These are phyloP conservation scores for Cucurbitaria berberidis DNA, from an alignment of 2,329 filamentous ascomycete genomes.

Conservation along the genomic window DNA sequence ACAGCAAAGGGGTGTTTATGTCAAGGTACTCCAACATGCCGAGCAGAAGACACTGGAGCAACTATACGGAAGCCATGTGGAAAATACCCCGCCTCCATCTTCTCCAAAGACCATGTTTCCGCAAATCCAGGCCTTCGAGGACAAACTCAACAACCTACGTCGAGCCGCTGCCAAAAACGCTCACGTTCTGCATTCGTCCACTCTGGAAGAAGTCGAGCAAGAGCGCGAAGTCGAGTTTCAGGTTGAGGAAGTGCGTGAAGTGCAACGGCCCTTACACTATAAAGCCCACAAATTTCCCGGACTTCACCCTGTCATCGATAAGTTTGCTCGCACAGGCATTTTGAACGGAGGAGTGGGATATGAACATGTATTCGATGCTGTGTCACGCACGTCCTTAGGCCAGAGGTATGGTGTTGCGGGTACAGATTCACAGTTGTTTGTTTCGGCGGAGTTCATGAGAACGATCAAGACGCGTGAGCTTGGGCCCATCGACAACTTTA, in stretches of 20 bases:
- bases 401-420: slow-evolving; percentile 29
- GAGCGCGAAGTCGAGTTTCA: slow-evolving; percentile 66
- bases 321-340: slow-evolving; percentile 54
- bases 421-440: slow-evolving; percentile 39
- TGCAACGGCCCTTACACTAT: slow-evolving; percentile 54
- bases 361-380: slow-evolving; percentile 49
- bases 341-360: slow-evolving; percentile 42
- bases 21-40: slow-evolving; percentile 54
- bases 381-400: slow-evolving; percentile 48
- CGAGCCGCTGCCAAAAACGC: slow-evolving; percentile 22
- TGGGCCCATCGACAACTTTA: slow-evolving; percentile 48
- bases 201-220: slow-evolving; percentile 63
- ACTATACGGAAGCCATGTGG: slow-evolving; percentile 55
- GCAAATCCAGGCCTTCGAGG: slow-evolving; percentile 29
- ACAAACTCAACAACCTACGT: slow-evolving; percentile 48
- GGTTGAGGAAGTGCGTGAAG: slow-evolving; percentile 62
- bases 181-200: slow-evolving; percentile 47
- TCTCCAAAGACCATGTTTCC: slow-evolving; percentile 39
- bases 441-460: slow-evolving; percentile 55
- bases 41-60: slow-evolving; percentile 64
- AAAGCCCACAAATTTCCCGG: slow-evolving; percentile 53
- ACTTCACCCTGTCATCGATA: slow-evolving; percentile 54
- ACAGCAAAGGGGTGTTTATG: slow-evolving; percentile 47
- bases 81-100: slow-evolving; percentile 6
- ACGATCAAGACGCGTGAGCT: slow-evolving; percentile 47